A percentile compares a stretch with the other conserved stretches of the same genome.
phyloP scores from a whole-genome alignment of 179 eudicot species.

The Beta corolliflora region DNA sequence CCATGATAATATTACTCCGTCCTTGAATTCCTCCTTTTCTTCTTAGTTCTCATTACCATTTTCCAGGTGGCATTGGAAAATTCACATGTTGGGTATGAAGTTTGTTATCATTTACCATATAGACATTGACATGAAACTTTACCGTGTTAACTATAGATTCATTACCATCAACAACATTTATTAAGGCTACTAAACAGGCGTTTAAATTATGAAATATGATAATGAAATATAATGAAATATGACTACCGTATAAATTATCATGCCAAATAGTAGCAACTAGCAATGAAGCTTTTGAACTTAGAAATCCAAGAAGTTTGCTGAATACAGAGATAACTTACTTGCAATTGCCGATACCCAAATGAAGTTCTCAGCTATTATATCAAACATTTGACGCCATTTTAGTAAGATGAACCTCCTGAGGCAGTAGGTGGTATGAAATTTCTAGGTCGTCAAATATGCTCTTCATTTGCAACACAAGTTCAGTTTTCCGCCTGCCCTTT shows the following conservation, averaged over 20 bases:
- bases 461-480: slow-evolving; percentile 39
- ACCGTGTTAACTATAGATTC: too few relatives aligned
- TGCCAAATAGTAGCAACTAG: background rate
- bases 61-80: too few relatives aligned
- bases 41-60: too few relatives aligned
- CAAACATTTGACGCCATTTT: slow-evolving; percentile 4
- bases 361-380: background rate
- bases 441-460: slow-evolving; percentile 35
- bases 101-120: too few relatives aligned
- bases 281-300: background rate
- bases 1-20: too few relatives aligned
- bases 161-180: too few relatives aligned
- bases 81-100: too few relatives aligned
- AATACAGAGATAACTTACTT: slow-evolving; percentile 12
- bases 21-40: too few relatives aligned
- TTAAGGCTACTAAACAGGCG: too few relatives aligned
- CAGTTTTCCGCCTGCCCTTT: slow-evolving; percentile 35
- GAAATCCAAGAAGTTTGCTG: background rate
- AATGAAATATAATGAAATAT: too few relatives aligned
- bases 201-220: too few relatives aligned
- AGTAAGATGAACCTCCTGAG: slow-evolving; percentile 37
- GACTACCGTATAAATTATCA: background rate
- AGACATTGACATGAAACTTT: too few relatives aligned
- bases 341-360: slow-evolving; percentile 2
- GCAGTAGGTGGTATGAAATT: slow-evolving; percentile 37